Conservation (phyloP, 352 stramenopile genomes). For the Pythium sp. region DNA sequence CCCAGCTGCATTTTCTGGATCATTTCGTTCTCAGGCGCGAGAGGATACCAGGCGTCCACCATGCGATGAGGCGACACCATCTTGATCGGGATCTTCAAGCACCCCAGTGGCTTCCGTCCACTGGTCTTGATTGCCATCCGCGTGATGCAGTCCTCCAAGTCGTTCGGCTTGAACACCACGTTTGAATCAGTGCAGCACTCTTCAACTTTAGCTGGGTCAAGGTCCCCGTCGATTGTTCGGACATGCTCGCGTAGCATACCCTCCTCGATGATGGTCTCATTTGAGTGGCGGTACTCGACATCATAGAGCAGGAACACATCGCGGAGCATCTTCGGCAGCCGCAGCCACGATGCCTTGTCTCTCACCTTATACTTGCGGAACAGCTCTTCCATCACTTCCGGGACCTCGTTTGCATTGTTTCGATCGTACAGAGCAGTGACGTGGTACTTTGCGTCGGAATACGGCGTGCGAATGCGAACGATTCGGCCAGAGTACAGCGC, state of each 20-base stretch:
- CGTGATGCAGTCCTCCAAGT: conserved; percentile 66
- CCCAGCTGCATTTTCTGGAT: conserved; percentile 57
- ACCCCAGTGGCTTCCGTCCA: conserved; percentile 50
- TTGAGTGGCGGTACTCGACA: conserved; percentile 56
- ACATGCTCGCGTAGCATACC: conserved; percentile 57
- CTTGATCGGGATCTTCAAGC: conserved; percentile 63
- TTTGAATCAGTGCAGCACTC: conserved; percentile 66
- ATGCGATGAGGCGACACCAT: conserved; percentile 57
- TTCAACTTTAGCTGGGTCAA: conserved; percentile 52
- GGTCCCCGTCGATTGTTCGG: conserved; percentile 48
- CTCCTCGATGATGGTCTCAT: conserved; percentile 65
- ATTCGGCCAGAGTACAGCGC: conserved; percentile 54
- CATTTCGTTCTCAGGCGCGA: conserved; percentile 67
- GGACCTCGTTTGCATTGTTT: conserved; percentile 28
- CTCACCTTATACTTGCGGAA: conserved; percentile 51
- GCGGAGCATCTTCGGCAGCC: conserved; percentile 37
- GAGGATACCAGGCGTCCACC: conserved; percentile 60
- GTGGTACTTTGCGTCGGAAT: conserved; percentile 43
- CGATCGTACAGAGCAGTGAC: conserved; percentile 42
- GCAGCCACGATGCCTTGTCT: conserved; percentile 51
- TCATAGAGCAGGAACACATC: conserved; percentile 74
- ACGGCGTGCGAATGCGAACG: conserved; percentile 53
- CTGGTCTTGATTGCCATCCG: conserved; percentile 46
- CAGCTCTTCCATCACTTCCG: conserved; percentile 29
- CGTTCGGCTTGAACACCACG: conserved; percentile 51